Conservation (phyloP, 148 eudicot species). For the Cornus suecica region DNA sequence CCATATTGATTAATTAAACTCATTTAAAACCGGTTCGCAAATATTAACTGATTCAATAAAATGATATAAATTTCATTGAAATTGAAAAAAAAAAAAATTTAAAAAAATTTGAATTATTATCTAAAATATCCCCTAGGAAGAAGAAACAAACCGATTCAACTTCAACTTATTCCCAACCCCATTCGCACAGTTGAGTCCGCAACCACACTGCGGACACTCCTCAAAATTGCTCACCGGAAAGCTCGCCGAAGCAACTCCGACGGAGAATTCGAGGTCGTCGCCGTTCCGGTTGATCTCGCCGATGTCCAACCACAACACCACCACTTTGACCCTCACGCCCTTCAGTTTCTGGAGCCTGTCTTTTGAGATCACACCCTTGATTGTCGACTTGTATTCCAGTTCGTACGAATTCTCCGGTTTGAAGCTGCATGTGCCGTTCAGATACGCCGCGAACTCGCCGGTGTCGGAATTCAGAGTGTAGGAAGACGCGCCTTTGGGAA, state of each 20-base stretch:
- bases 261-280: conserved; percentile 47
- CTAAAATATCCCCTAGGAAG: conserved; percentile 1
- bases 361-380: conserved; percentile 30
- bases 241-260: conserved; percentile 49
- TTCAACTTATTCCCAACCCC: background rate
- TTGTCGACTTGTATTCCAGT: conserved; percentile 35
- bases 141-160: conserved; percentile 12
- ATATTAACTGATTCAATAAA: no score
- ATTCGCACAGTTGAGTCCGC: conserved; percentile 46
- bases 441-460: conserved; percentile 39
- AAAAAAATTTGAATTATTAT: background rate
- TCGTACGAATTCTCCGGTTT: conserved; percentile 41
- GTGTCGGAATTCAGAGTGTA: conserved; percentile 44
- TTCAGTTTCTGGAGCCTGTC: conserved; percentile 27
- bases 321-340: conserved; percentile 48
- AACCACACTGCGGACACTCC: conserved; percentile 54
- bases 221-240: conserved; percentile 39
- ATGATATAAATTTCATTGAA: no score
- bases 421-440: conserved; percentile 38
- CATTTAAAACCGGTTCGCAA: no score
- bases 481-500: conserved; percentile 49
- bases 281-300: conserved; percentile 37
- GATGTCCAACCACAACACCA: conserved; percentile 47
- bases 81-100: background rate
- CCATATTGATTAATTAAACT: no score